Evolutionary conservation across 1,284 basidiomycete genomes (phyloP).

Genomic region (Rhodotorula sp.): DNA sequence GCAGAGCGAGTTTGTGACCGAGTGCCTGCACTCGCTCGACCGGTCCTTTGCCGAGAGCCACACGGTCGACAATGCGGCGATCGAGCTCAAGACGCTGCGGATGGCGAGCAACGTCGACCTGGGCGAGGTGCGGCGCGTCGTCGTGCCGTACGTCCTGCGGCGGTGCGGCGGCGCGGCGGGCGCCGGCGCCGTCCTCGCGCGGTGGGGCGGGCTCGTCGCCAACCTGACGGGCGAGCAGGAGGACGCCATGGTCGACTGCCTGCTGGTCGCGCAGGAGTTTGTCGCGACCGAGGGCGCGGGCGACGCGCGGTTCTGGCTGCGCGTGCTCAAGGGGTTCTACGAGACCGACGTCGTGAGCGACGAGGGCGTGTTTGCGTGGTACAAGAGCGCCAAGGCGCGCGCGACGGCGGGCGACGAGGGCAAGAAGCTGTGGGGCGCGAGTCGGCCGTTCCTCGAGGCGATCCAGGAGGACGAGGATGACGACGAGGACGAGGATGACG

Average conservation of each 20-base stretch:
- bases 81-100: conserved; percentile 88
- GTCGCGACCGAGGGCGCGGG: conserved; percentile 41
- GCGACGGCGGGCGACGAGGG: conserved; percentile 46
- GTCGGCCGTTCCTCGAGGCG: conserved; percentile 51
- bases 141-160: conserved; percentile 70
- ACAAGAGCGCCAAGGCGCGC: conserved; percentile 44
- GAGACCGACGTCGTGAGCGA: conserved; percentile 53
- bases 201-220: conserved; percentile 52
- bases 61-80: conserved; percentile 84
- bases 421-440: conserved; percentile 49
- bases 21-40: conserved; percentile 77
- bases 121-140: conserved; percentile 71
- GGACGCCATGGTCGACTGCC: conserved; percentile 49
- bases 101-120: conserved; percentile 90
- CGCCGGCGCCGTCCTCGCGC: conserved; percentile 44
- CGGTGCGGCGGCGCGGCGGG: conserved; percentile 53
- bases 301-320: conserved; percentile 48
- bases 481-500: conserved; percentile 48
- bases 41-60: conserved; percentile 88
- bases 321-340: conserved; percentile 53
- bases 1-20: conserved; percentile 67
- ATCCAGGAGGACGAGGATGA: conserved; percentile 51
- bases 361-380: conserved; percentile 53
- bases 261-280: conserved; percentile 47
- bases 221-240: conserved; percentile 50